Evolutionary conservation across 768 basidiomycete species (phyloP).

Genomic region (Leucosporidium yakuticum): DNA sequence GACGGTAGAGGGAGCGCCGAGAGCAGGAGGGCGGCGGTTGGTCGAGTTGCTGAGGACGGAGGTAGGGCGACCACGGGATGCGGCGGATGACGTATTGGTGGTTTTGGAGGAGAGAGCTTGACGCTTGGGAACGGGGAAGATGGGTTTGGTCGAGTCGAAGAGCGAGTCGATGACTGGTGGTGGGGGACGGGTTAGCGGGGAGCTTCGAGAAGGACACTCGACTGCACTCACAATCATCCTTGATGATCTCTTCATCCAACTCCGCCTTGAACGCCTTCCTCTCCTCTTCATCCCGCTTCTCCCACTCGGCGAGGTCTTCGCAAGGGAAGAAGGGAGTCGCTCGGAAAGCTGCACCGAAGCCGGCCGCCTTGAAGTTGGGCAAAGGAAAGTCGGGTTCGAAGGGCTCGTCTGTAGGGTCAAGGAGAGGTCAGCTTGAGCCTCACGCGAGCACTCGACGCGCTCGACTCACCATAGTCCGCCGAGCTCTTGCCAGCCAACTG

Average conservation of each 20-base stretch:
- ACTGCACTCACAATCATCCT: neutral
- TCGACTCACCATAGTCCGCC: neutral
- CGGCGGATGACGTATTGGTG: neutral
- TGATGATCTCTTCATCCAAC: neutral
- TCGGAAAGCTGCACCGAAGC: neutral
- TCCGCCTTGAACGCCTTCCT: neutral
- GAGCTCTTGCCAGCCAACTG: neutral
- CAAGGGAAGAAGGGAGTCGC: neutral
- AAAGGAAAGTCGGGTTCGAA: neutral
- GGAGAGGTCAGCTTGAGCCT: neutral
- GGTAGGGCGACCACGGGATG: neutral
- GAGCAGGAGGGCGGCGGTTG: too few species aligned
- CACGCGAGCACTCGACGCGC: neutral
- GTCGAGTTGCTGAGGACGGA: too few species aligned
- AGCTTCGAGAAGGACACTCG: neutral
- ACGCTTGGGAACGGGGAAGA: neutral
- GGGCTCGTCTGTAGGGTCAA: neutral
- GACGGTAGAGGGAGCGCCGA: neutral
- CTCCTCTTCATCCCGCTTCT: neutral
- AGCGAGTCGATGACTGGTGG: neutral
- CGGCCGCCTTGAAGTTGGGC: neutral
- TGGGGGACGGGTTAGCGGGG: neutral
- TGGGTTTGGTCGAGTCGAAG: neutral
- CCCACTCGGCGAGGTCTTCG: neutral
- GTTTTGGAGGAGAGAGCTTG: neutral